Evolutionary conservation across 1,284 basidiomycete species (phyloP).

Genomic region (Boletus semigastroideus): DNA sequence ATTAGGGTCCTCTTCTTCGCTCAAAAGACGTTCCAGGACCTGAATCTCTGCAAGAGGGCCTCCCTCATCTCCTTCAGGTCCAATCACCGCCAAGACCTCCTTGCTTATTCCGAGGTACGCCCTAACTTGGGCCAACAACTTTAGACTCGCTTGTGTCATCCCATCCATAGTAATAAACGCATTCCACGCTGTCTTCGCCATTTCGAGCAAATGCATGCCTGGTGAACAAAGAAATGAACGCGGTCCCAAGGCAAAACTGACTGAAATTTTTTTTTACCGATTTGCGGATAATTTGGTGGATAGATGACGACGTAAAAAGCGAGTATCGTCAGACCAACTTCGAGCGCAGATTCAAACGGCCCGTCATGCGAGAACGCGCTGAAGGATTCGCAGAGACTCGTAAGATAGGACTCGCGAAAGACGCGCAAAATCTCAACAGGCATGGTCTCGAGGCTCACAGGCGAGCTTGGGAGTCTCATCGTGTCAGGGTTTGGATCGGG

Average conservation of each 20-base stretch:
- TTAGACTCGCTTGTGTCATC: neutral
- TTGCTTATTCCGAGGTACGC: constrained; percentile 44
- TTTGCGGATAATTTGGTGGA: constrained; percentile 71
- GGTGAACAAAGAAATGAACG: neutral
- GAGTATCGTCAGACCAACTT: constrained; percentile 54
- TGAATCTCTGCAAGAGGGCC: constrained; percentile 57
- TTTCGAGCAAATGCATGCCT: constrained; percentile 74
- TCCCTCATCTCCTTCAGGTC: constrained; percentile 58
- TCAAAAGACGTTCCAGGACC: constrained; percentile 38
- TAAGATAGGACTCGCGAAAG: constrained; percentile 59
- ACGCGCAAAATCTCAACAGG: constrained; percentile 42
- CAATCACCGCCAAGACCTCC: constrained; percentile 45
- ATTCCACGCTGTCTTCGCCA: constrained; percentile 76
- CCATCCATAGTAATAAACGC: constrained; percentile 35
- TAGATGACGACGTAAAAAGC: constrained; percentile 68
- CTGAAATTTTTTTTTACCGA: constrained; percentile 60
- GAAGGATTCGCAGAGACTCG: constrained; percentile 59
- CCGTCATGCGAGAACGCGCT: constrained; percentile 66
- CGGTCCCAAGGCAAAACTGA: neutral
- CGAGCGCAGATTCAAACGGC: constrained; percentile 50
- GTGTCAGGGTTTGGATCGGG: constrained; percentile 13
- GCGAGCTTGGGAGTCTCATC: constrained; percentile 20
- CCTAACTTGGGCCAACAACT: constrained; percentile 23
- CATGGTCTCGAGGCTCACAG: constrained; percentile 34
- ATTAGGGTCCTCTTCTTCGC: constrained; percentile 4